A percentile compares a stretch with the other conserved stretches of the same genome.
Evolutionary conservation across 2,329 filamentous ascomycete species (phyloP).

Genomic region (Fusarium verrucosum): DNA sequence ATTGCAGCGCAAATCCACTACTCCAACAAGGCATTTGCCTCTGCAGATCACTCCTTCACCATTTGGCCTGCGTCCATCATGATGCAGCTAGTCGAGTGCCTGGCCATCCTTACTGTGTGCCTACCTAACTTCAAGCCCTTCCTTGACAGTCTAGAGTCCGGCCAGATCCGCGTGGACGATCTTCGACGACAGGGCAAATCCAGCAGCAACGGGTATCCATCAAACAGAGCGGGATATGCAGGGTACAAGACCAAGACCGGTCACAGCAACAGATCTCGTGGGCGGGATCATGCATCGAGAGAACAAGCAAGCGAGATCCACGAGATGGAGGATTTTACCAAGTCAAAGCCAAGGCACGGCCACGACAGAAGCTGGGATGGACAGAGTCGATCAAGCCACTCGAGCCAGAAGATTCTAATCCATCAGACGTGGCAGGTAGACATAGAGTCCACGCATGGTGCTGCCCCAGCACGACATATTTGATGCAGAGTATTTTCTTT

Average conservation of each 20-base stretch:
- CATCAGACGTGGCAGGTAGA: constrained; percentile 46
- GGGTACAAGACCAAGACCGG: constrained; percentile 38
- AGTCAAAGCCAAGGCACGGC: not conserved
- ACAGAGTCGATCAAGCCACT: constrained; percentile 39
- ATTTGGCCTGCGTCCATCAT: constrained; percentile 40
- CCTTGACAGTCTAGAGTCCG: constrained; percentile 44
- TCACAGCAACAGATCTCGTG: constrained; percentile 30
- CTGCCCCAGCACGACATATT: not conserved
- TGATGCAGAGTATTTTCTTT: constrained; percentile 5
- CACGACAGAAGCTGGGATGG: constrained; percentile 21
- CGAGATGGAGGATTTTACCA: constrained; percentile 28
- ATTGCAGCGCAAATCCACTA: constrained; percentile 43
- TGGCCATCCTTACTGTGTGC: constrained; percentile 43
- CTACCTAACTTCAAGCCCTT: constrained; percentile 46
- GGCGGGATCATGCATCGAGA: not conserved
- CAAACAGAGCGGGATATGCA: constrained; percentile 34
- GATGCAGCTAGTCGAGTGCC: constrained; percentile 44
- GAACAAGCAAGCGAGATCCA: constrained; percentile 23
- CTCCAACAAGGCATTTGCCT: constrained; percentile 37
- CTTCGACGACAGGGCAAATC: constrained; percentile 43
- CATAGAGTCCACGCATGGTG: constrained; percentile 32
- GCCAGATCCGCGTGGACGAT: constrained; percentile 45
- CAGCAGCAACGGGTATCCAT: constrained; percentile 37
- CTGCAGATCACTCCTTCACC: constrained; percentile 37
- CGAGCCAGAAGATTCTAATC: constrained; percentile 45